Conservation (phyloP, 148 eudicot species). For the Heliamphora exappendiculata region DNA sequence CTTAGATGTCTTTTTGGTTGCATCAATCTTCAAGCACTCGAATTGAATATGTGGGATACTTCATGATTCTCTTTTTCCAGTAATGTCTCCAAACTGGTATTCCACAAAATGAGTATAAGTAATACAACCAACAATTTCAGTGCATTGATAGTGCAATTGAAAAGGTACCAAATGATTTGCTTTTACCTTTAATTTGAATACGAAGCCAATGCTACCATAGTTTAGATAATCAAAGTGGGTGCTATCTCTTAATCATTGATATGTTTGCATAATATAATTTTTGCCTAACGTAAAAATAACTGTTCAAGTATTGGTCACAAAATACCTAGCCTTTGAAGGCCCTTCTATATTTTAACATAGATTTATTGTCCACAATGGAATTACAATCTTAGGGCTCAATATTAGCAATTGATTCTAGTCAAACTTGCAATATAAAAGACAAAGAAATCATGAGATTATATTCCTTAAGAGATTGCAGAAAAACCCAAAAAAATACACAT, state of each 20-base stretch:
- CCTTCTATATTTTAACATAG: background rate
- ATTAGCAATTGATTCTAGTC: background rate
- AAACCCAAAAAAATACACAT: background rate
- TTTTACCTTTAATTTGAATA: background rate
- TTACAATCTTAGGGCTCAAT: background rate
- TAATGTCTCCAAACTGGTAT: background rate
- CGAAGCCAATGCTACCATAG: background rate
- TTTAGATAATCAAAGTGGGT: background rate
- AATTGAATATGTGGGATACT: too few relatives aligned
- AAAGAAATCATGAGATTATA: background rate
- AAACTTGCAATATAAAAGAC: background rate
- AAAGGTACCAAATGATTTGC: background rate
- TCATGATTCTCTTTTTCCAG: too few relatives aligned
- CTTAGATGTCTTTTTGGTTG: too few relatives aligned
- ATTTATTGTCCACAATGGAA: background rate
- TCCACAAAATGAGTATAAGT: background rate
- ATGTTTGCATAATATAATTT: background rate
- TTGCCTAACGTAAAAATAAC: background rate
- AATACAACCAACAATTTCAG: background rate
- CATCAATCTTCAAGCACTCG: too few relatives aligned
- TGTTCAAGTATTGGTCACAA: background rate
- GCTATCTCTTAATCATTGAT: background rate
- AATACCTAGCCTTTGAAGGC: background rate
- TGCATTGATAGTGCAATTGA: background rate
- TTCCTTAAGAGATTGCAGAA: background rate